Conservation (phyloP, 768 basidiomycete genomes). For the Pleurotus giganteus region DNA sequence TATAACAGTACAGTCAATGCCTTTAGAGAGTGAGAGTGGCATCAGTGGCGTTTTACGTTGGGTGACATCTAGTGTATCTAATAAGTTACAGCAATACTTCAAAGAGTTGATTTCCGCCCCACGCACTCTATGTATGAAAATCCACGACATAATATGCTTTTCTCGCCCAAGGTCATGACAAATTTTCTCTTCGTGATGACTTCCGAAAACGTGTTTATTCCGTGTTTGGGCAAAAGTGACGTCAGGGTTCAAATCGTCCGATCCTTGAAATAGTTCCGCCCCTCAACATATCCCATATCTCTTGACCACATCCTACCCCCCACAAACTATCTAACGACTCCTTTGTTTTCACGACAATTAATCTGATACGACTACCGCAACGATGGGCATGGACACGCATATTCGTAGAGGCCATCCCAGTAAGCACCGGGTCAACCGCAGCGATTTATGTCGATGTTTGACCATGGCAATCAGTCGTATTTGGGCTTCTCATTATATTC, state of each 20-base stretch:
- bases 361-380: background rate
- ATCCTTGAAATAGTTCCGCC: slow-evolving; percentile 7
- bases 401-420: slow-evolving; percentile 51
- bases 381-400: slow-evolving; percentile 12
- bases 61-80: no score
- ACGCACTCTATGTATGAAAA: no score
- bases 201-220: no score
- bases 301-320: background rate
- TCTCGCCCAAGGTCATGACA: no score
- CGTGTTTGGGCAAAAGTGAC: background rate
- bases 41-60: no score
- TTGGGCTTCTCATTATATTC: slow-evolving; percentile 56
- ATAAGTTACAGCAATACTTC: no score
- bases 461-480: slow-evolving; percentile 37
- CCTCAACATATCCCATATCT: background rate
- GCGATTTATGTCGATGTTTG: slow-evolving; percentile 6
- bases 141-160: no score
- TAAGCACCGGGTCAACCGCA: slow-evolving; percentile 24
- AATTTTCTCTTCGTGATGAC: no score
- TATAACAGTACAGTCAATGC: slow-evolving; percentile 32
- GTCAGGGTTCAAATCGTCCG: slow-evolving; percentile 14
- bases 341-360: background rate
- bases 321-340: slow-evolving; percentile 6
- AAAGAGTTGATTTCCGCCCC: no score
- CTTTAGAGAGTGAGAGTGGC: slow-evolving; percentile 15